Percentiles rank a stretch among this genome's conserved stretches.
Conservation (phyloP, 163 green algal species). For the Scenedesmus sp. region DNA sequence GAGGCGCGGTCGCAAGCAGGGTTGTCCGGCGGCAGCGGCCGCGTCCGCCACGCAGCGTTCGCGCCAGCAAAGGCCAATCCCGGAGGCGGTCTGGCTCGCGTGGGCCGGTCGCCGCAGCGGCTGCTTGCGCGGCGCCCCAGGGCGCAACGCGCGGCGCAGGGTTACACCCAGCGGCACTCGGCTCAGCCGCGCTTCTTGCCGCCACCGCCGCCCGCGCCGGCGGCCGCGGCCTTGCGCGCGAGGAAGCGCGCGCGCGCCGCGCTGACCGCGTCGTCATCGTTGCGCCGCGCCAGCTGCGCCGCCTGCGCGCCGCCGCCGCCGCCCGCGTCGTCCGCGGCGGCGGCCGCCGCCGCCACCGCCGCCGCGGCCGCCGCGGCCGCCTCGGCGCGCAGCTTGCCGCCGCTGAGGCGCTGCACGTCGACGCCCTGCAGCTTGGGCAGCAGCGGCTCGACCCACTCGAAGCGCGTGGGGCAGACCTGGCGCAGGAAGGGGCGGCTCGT, state of each 20-base stretch:
- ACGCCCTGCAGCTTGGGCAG: slow-evolving; percentile 75
- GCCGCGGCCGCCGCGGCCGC: slow-evolving; percentile 36
- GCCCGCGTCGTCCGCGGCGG: neutral
- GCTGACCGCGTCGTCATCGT: slow-evolving; percentile 65
- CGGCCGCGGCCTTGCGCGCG: slow-evolving; percentile 72
- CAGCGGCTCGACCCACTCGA: slow-evolving; percentile 77
- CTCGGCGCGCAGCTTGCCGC: slow-evolving; percentile 35
- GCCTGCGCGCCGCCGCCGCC: neutral
- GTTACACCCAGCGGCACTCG: neutral
- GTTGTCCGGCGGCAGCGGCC: too few species aligned
- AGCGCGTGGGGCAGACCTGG: slow-evolving; percentile 81
- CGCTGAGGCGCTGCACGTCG: slow-evolving; percentile 84
- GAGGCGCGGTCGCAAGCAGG: too few species aligned
- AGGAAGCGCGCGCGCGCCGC: slow-evolving; percentile 75
- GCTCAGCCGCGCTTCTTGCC: neutral
- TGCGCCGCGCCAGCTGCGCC: slow-evolving; percentile 49
- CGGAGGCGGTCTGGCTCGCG: neutral
- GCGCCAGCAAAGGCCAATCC: neutral
- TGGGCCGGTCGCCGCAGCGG: neutral
- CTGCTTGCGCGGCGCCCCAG: neutral
- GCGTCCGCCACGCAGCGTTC: neutral
- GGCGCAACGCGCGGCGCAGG: too few species aligned
- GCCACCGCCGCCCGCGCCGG: slow-evolving; percentile 22
- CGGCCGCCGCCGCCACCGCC: neutral
- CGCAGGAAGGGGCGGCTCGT: slow-evolving; percentile 81